Evolutionary conservation across 441 rosid genomes (phyloP).

Genomic region (Populus hybrid): DNA sequence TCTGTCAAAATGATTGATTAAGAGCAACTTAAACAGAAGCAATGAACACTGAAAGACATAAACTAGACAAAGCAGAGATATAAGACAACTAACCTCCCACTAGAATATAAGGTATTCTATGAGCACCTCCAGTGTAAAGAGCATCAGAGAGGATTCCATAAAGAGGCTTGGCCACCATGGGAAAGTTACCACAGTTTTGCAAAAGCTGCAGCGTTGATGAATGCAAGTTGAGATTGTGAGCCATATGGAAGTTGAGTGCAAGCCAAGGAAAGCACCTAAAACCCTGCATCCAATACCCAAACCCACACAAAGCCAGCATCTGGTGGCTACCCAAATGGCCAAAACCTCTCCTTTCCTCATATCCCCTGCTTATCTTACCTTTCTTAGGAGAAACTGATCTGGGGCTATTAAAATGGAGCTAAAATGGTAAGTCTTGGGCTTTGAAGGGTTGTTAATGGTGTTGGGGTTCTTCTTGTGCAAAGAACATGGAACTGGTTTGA

Average conservation of each 20-base stretch:
- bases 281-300: constrained; percentile 84
- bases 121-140: constrained; percentile 55
- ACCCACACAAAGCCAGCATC: constrained; percentile 61
- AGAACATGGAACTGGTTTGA: constrained; percentile 18
- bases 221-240: constrained; percentile 49
- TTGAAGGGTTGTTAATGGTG: constrained; percentile 19
- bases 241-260: constrained; percentile 81
- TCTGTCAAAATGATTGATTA: too few relatives aligned
- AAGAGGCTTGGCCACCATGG: constrained; percentile 84
- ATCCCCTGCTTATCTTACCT: constrained; percentile 21
- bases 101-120: constrained; percentile 67
- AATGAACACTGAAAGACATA: neutral
- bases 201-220: constrained; percentile 78
- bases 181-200: constrained; percentile 65
- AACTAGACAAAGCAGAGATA: neutral
- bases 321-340: constrained; percentile 40
- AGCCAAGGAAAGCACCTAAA: constrained; percentile 89
- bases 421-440: constrained; percentile 22
- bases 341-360: constrained; percentile 32
- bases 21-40: neutral
- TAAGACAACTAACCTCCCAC: constrained; percentile 55
- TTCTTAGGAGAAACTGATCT: constrained; percentile 32
- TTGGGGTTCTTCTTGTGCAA: constrained; percentile 22
- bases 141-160: constrained; percentile 80
- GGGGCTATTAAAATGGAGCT: constrained; percentile 28